phyloP scores from a whole-genome alignment of 495 filamentous ascomycete species.

The Xylaria venustula region DNA sequence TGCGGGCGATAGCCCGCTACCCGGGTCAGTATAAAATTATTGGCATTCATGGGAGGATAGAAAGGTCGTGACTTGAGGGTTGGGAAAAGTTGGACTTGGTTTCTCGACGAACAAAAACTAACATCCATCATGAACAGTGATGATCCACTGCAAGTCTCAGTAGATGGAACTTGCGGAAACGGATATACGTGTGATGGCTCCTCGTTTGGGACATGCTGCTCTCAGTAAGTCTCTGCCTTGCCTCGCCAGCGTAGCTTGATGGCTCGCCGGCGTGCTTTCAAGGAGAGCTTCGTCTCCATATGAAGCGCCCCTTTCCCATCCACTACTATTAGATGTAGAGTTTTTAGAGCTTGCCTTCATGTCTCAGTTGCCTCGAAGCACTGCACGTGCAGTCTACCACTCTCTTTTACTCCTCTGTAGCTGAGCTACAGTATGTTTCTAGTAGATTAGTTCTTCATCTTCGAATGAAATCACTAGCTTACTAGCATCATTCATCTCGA shows the following conservation, averaged over 20 bases:
- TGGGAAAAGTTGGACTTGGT: background rate
- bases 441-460: no score
- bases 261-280: background rate
- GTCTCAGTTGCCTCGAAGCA: no score
- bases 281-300: background rate
- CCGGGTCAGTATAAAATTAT: conserved; percentile 1
- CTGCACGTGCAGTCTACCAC: no score
- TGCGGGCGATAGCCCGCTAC: conserved; percentile 13
- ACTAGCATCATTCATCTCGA: no score
- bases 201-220: conserved; percentile 41
- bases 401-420: no score
- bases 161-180: conserved; percentile 42
- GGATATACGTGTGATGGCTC: conserved; percentile 43
- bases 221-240: conserved; percentile 28
- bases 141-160: conserved; percentile 19
- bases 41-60: background rate
- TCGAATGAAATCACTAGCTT: no score
- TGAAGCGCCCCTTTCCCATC: background rate
- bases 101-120: background rate
- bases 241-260: background rate
- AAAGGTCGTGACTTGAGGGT: no score
- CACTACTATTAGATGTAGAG: background rate
- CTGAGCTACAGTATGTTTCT: no score
- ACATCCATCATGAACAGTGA: background rate
- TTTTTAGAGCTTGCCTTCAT: no score